Percentiles rank a stretch among this genome's conserved stretches.
phyloP scores from a whole-genome alignment of 202 grass and related monocot genomes.

The Miscanthus sacchariflorus region DNA sequence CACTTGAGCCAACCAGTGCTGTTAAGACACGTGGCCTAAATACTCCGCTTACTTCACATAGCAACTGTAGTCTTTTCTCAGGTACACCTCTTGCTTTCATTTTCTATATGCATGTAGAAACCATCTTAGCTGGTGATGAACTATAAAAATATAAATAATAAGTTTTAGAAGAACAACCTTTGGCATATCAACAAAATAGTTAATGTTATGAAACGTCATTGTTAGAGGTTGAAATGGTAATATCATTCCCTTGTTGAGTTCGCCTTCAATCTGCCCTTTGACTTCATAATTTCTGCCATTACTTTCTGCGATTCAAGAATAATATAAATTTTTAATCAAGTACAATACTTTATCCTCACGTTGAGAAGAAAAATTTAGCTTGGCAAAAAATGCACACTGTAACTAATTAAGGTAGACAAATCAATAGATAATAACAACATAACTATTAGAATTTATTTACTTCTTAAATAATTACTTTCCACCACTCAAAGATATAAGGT shows the following conservation, averaged over 20 bases:
- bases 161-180: slow-evolving; percentile 52
- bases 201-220: slow-evolving; percentile 77
- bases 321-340: background rate
- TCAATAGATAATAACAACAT: background rate
- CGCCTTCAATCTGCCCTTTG: slow-evolving; percentile 26
- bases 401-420: background rate
- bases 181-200: slow-evolving; percentile 76
- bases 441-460: background rate
- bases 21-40: slow-evolving; percentile 83
- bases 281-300: background rate
- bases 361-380: background rate
- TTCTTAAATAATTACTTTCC: background rate
- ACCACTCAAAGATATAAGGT: background rate
- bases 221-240: slow-evolving; percentile 73
- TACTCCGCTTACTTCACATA: slow-evolving; percentile 71
- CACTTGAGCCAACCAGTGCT: slow-evolving; percentile 82
- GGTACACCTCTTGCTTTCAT: slow-evolving; percentile 57
- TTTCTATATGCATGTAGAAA: slow-evolving; percentile 52
- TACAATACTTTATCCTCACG: background rate
- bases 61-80: slow-evolving; percentile 65
- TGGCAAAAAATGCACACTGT: background rate
- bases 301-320: slow-evolving; percentile 33
- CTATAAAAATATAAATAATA: slow-evolving; percentile 5
- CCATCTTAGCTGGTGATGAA: slow-evolving; percentile 1
- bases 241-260: slow-evolving; percentile 63